Conservation (phyloP, 352 stramenopile genomes). For the Stramenopiles sp. region DNA sequence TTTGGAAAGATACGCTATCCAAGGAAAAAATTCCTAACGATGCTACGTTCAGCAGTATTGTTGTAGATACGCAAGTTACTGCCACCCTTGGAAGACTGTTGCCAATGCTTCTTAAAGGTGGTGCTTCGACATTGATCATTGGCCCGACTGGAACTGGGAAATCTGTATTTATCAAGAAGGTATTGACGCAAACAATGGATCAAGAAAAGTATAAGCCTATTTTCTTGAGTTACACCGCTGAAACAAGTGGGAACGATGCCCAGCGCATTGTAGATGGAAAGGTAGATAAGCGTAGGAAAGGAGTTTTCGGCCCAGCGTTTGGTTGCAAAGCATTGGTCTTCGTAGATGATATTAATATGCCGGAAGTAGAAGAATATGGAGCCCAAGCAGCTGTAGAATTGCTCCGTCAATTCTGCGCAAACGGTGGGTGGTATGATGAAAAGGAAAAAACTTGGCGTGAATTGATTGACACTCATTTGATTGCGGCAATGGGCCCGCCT, state of each 20-base stretch:
- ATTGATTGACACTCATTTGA: conserved; percentile 72
- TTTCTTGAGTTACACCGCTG: conserved; percentile 68
- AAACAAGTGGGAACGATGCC: conserved; percentile 73
- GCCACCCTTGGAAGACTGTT: conserved; percentile 69
- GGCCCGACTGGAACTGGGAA: conserved; percentile 79
- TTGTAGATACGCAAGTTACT: conserved; percentile 77
- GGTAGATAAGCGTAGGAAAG: conserved; percentile 72
- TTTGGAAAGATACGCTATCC: conserved; percentile 40
- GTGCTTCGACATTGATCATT: conserved; percentile 67
- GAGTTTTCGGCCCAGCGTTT: conserved; percentile 62
- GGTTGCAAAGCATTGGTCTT: conserved; percentile 75
- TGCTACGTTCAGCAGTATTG: conserved; percentile 55
- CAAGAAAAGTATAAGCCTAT: conserved; percentile 70
- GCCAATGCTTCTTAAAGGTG: conserved; percentile 55
- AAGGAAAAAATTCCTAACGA: conserved; percentile 36
- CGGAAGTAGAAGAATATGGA: conserved; percentile 74
- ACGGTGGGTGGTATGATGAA: conserved; percentile 78
- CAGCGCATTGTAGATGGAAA: conserved; percentile 77
- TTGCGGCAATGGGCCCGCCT: conserved; percentile 69
- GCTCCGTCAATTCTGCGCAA: conserved; percentile 76
- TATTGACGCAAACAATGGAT: conserved; percentile 51
- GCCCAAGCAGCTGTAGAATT: conserved; percentile 77
- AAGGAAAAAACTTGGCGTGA: conserved; percentile 66
- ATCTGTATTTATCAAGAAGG: conserved; percentile 74
- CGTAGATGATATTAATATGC: conserved; percentile 85